Conservation (phyloP, 208 protist genomes). For the Leishmania tarentolae region DNA sequence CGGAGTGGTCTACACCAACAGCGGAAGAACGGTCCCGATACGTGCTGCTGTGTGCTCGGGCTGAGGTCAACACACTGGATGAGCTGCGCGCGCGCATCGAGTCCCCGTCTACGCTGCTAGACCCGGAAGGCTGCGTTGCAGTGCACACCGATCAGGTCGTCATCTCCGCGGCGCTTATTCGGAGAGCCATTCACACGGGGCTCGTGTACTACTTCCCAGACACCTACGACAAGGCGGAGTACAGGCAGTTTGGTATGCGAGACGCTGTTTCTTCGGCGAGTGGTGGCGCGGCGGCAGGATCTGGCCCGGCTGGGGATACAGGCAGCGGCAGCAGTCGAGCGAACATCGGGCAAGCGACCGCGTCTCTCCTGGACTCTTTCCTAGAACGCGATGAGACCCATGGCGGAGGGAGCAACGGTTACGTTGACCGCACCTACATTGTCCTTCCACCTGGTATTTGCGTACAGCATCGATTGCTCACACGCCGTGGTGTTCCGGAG, state of each 20-base stretch:
- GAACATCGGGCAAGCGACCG: conserved; percentile 19
- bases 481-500: conserved; percentile 55
- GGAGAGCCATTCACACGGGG: conserved; percentile 49
- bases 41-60: conserved; percentile 55
- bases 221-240: conserved; percentile 38
- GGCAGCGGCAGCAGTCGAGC: conserved; percentile 1
- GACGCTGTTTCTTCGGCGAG: conserved; percentile 6
- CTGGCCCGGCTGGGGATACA: background rate
- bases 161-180: conserved; percentile 44
- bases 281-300: background rate
- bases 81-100: conserved; percentile 62
- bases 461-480: conserved; percentile 63
- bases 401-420: background rate
- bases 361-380: conserved; percentile 22
- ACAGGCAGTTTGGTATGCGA: conserved; percentile 11
- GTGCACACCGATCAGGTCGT: conserved; percentile 87
- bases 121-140: conserved; percentile 78
- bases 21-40: conserved; percentile 25
- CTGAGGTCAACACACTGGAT: conserved; percentile 52
- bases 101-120: conserved; percentile 50
- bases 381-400: conserved; percentile 7
- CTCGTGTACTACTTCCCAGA: conserved; percentile 83
- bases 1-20: background rate
- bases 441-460: conserved; percentile 54
- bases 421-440: conserved; percentile 27